Conservation (phyloP, 805 yeast species). For the Myxozyma kluyveri region DNA sequence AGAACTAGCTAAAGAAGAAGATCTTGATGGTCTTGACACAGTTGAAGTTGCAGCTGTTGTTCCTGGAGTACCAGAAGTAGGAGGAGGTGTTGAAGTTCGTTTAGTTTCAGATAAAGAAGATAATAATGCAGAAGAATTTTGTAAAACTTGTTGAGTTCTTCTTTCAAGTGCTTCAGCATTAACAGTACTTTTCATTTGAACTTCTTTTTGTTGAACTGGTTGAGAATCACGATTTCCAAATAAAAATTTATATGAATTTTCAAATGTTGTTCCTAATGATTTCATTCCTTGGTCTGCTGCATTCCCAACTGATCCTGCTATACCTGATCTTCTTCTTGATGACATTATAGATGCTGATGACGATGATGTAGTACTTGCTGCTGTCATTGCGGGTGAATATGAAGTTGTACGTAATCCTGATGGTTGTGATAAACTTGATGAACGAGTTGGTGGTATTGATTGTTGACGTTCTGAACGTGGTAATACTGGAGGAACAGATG, state of each 20-base stretch:
- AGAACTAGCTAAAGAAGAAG: too few relatives aligned
- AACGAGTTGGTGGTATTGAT: background rate
- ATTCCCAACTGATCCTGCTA: constrained; percentile 32
- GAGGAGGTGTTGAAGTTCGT: constrained; percentile 3
- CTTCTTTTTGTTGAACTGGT: constrained; percentile 1
- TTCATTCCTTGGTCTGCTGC: constrained; percentile 36
- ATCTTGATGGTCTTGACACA: too few relatives aligned
- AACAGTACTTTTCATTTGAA: constrained; percentile 15
- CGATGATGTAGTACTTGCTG: too few relatives aligned
- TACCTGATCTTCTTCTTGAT: constrained; percentile 28
- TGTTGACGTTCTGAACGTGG: background rate
- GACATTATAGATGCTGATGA: background rate
- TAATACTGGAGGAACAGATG: constrained; percentile 7
- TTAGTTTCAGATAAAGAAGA: constrained; percentile 11
- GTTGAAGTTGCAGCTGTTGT: background rate
- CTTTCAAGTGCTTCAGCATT: constrained; percentile 15
- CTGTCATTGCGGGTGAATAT: background rate
- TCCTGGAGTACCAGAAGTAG: background rate
- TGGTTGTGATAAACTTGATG: background rate
- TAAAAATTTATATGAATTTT: constrained; percentile 37
- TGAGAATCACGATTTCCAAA: constrained; percentile 22
- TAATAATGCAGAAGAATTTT: constrained; percentile 18
- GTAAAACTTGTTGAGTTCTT: constrained; percentile 25
- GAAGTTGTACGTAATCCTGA: background rate
- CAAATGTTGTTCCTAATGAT: constrained; percentile 38